A percentile compares a stretch with the other conserved stretches of the same genome.
These are phyloP conservation scores for Neofusicoccum umdonicola DNA, from an alignment of 2,329 filamentous ascomycete species.

Conservation along the genomic window DNA sequence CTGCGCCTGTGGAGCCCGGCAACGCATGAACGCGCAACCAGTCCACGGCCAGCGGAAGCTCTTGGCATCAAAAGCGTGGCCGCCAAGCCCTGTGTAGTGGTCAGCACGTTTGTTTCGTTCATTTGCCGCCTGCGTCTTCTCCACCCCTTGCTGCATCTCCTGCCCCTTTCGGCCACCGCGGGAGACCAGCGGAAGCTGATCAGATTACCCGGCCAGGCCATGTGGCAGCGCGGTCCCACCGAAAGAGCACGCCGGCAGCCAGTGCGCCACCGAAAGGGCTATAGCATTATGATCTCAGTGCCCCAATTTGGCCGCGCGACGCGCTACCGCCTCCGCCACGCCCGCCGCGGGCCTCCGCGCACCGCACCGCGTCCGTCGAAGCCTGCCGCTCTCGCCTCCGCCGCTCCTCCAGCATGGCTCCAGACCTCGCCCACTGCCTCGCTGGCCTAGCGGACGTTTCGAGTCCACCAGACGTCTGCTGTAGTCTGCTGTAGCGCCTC, in stretches of 20 bases:
- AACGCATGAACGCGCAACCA: neutral
- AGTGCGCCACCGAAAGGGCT: neutral
- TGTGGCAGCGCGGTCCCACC: neutral
- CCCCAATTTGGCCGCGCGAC: neutral
- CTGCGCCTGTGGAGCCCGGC: neutral
- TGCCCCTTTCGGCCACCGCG: slow-evolving; percentile 10
- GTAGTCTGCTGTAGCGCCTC: neutral
- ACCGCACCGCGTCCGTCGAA: neutral
- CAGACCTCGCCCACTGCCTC: too few species aligned
- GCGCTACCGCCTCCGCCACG: neutral
- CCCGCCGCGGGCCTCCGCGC: neutral
- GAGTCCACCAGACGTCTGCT: neutral
- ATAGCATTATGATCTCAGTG: neutral
- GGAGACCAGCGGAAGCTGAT: slow-evolving; percentile 1
- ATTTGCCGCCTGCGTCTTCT: neutral
- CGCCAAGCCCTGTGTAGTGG: neutral
- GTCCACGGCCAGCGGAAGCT: neutral
- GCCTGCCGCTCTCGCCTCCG: neutral
- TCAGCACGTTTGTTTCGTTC: neutral
- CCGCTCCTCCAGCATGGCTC: neutral
- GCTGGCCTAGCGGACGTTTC: neutral
- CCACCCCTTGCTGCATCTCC: slow-evolving; percentile 11
- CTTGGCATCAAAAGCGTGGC: neutral
- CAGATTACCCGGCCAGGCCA: neutral
- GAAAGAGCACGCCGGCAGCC: neutral